Percentiles rank a stretch among this genome's conserved stretches.
Conservation (phyloP, 352 stramenopile species). For the Pythium brassicae region DNA sequence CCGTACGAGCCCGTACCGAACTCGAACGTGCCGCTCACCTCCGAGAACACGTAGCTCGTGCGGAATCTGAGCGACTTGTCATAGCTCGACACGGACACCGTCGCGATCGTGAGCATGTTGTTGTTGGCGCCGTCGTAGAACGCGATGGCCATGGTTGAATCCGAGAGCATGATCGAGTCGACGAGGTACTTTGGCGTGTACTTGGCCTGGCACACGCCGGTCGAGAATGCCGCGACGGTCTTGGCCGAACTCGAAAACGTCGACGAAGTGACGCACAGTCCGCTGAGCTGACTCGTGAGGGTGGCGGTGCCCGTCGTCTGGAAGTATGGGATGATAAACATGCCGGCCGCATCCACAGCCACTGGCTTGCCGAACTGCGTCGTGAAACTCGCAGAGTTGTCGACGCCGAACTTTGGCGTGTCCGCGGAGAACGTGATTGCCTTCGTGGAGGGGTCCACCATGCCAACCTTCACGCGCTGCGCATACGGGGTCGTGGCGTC, state of each 20-base stretch:
- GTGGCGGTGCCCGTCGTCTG: slow-evolving; percentile 12
- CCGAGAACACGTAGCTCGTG: slow-evolving; percentile 37
- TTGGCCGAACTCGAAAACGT: slow-evolving; percentile 16
- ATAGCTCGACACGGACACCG: slow-evolving; percentile 23
- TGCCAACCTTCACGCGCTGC: slow-evolving; percentile 37
- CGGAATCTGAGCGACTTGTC: slow-evolving; percentile 32
- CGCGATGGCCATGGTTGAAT: slow-evolving; percentile 33
- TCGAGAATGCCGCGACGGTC: slow-evolving; percentile 25
- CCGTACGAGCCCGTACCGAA: slow-evolving; percentile 25
- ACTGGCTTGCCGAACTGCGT: slow-evolving; percentile 34
- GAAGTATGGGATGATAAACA: slow-evolving; percentile 57
- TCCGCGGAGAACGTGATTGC: slow-evolving; percentile 30
- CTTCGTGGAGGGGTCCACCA: slow-evolving; percentile 20
- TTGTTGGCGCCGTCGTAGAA: slow-evolving; percentile 58
- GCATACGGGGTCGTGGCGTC: slow-evolving; percentile 13
- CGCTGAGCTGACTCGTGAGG: slow-evolving; percentile 11
- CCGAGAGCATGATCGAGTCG: slow-evolving; percentile 40
- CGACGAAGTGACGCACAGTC: slow-evolving; percentile 42
- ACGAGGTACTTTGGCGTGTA: slow-evolving; percentile 33
- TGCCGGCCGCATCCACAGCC: slow-evolving; percentile 18
- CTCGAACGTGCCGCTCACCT: slow-evolving; percentile 38
- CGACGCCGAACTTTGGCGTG: slow-evolving; percentile 23
- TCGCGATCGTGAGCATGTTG: slow-evolving; percentile 45
- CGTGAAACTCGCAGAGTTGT: slow-evolving; percentile 19
- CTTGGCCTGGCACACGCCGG: slow-evolving; percentile 32